Conservation (phyloP, 78 protist species). For the Ministeria vibrans region DNA sequence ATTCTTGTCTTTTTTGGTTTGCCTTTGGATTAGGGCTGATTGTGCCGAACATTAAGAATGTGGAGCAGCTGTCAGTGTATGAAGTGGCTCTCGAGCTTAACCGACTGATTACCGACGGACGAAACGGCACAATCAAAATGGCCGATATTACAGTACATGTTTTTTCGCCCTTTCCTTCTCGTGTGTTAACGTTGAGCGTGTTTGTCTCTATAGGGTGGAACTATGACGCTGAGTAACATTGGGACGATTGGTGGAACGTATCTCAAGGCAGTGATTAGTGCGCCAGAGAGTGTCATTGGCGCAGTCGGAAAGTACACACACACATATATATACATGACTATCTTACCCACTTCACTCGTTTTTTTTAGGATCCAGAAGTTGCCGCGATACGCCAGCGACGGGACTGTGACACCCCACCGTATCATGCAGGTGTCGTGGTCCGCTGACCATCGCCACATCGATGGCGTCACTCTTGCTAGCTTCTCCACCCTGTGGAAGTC, state of each 20-base stretch:
- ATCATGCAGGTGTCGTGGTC: constrained; percentile 68
- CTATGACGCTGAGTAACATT: constrained; percentile 85
- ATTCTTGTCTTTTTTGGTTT: too few species aligned
- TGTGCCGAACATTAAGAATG: constrained; percentile 89
- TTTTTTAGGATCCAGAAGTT: constrained; percentile 49
- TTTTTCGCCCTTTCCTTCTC: too few species aligned
- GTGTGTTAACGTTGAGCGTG: too few species aligned
- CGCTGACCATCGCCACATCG: constrained; percentile 87
- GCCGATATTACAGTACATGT: constrained; percentile 44
- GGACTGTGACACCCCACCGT: constrained; percentile 21
- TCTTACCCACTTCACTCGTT: too few species aligned
- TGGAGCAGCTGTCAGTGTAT: constrained; percentile 60
- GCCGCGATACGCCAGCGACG: constrained; percentile 62
- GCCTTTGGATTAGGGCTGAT: too few species aligned
- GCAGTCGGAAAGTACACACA: constrained; percentile 22
- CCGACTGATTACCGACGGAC: constrained; percentile 62
- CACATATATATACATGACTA: too few species aligned
- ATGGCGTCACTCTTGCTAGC: constrained; percentile 87
- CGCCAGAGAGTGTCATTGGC: constrained; percentile 67
- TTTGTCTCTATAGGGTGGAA: too few species aligned
- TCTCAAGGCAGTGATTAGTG: constrained; percentile 64
- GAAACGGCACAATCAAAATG: constrained; percentile 28
- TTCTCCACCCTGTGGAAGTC: constrained; percentile 55
- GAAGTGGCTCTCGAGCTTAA: constrained; percentile 86
- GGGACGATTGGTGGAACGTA: constrained; percentile 92